Base-by-base conservation (phyloP, 1,139 yeast genomes). In the Kodamaea fungicola region DNA sequence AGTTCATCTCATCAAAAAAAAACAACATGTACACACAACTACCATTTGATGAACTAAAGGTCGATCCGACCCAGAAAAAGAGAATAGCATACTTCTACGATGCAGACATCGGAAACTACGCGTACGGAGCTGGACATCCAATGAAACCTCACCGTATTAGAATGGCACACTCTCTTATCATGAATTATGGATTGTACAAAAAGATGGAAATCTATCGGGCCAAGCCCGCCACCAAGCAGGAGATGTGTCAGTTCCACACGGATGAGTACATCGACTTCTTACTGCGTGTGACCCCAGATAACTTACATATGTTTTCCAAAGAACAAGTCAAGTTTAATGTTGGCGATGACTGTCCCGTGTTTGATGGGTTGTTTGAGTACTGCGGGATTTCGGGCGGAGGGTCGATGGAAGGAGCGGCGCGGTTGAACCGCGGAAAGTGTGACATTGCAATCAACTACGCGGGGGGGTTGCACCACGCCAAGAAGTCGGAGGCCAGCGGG, bases 141-240 rank as follows among this genome's bases (percentile, higher is more conserved):
- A 90, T 90, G 97, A 92, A 92, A 57, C 97, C 97, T 23, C 97
- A 90, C 61, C 80, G 97, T 60, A 90, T 92, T 71, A 83, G 97
- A 78, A 90, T 90, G 97, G 95, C 97, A 6, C 97, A 92, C 62
- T 85, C 96, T 26, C 73, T 92, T 54, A 86, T 92, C 51, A 92
- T 92, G 97, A 92, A 92, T 67, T 92, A 92, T 59, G 98, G 97
- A 2, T 74, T 92, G 42, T 90, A 92, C 69, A 88, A 90, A 63
- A 86, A 90, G 65, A 92, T 92, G 97, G 97, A 92, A 62, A 90
- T 92, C 39, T 90, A 90, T 61, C 69, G 95, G 38, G 97, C 97
- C 34, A 92, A 92, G 61, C 97, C 98, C 0, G 98, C 98, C 30
- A 90, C 98, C 23, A 86, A 89, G 58, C 97, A 90, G 62, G 98